These are phyloP conservation scores for Polytolypa hystricis DNA, from an alignment of 2,329 filamentous ascomycete genomes.

Conservation along the genomic window DNA sequence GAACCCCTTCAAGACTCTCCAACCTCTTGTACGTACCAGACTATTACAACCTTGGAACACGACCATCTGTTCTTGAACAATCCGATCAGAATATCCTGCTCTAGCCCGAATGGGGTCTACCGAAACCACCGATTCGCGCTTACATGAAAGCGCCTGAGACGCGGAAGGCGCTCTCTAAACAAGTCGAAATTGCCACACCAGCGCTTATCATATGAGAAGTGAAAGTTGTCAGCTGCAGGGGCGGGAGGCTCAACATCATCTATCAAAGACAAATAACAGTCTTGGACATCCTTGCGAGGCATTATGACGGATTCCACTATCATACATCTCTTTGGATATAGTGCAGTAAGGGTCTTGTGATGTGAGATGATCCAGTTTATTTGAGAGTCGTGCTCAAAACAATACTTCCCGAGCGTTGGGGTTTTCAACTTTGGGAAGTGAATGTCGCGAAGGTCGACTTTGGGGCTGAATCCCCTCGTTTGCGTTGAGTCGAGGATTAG, in stretches of 20 bases:
- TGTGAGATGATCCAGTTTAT: conserved; percentile 37
- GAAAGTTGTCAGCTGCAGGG: not conserved
- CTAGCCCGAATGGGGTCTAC: no score
- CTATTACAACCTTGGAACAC: no score
- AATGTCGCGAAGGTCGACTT: conserved; percentile 24
- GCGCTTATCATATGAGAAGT: conserved; percentile 11
- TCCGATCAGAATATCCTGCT: no score
- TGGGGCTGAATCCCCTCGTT: conserved; percentile 33
- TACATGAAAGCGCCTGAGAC: conserved; percentile 13
- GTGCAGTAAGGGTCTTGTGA: conserved; percentile 26
- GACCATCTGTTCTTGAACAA: no score
- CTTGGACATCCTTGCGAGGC: not conserved
- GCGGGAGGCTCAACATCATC: not conserved
- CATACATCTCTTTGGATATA: conserved; percentile 36
- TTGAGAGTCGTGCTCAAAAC: conserved; percentile 37
- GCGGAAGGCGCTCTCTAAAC: conserved; percentile 13
- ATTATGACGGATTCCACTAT: conserved; percentile 18
- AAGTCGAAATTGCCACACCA: conserved; percentile 16
- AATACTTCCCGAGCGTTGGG: conserved; percentile 31
- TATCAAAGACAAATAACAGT: conserved; percentile 1
- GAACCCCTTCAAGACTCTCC: no score
- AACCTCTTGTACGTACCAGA: no score
- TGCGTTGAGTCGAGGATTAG: conserved; percentile 29
- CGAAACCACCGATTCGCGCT: no score
- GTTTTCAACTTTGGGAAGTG: conserved; percentile 31